Base-by-base conservation (phyloP, 306 rosid species). In the Quercus alba region DNA sequence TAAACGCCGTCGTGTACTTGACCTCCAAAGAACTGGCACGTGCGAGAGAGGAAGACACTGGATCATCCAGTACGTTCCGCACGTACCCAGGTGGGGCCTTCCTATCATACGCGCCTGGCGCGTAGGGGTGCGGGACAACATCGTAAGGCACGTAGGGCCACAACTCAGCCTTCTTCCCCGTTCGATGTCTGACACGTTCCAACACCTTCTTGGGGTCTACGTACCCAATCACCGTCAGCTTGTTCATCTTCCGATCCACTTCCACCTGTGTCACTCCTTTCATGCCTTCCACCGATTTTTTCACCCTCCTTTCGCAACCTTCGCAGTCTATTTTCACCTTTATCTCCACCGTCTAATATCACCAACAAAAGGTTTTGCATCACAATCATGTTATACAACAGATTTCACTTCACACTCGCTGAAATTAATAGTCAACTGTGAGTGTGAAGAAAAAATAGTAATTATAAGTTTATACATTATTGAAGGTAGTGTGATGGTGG, bases 11-110 rank as follows among this genome's bases (percentile, higher is more conserved):
- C 51, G 86, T 81, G 79, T 81, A 84, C 74, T 52, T 81, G 25
- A 86, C 88, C 76, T 88, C 87, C 5, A 67, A 21, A 10, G 92
- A 79, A 77, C 75, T 72, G 5, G 85, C 90, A 57, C 90, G 86
- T 64, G 85, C 88, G 31, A 85, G 83, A 18, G 83, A 14, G 6
- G 88, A 62, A 7, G 51, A 72, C 56, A 66, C 74, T 1, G 89
- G 90, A 49, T 88, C 82, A 0, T 7, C 81, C 56, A 71, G 28
- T 20, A 77, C 79, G 57, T 88, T 80, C 56, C 88, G 84, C 44
- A 88, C 92, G 75, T 88, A 88, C 72, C 92, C 92, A 13, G 89
- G 85, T 8, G 92, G 90, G 6, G 92, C 92, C 64, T 82, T 86
- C 92, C 8, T 80, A 55, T 88, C 92, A 30, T 88, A 86, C 1